Percentiles rank a stretch among this genome's conserved stretches.
These are phyloP conservation scores for Nothomitra cinnamomea DNA, from an alignment of 2,329 filamentous ascomycete species.

Conservation along the genomic window DNA sequence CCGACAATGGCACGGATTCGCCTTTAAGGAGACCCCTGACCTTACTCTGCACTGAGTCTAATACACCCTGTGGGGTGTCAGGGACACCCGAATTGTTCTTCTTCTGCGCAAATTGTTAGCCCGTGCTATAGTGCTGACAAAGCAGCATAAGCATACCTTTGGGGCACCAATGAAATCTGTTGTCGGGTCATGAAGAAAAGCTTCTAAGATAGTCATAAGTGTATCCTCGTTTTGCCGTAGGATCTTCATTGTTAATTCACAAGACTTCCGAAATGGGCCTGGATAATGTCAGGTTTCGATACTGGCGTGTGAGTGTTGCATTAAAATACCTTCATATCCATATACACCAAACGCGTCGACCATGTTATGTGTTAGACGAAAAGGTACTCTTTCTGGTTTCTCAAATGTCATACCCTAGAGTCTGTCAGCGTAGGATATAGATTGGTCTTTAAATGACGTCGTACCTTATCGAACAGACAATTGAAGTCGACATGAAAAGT, in stretches of 20 bases:
- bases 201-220: conserved; percentile 91
- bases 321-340: conserved; percentile 52
- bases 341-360: conserved; percentile 91
- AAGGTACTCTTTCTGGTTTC: conserved; percentile 87
- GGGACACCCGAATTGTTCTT: conserved; percentile 30
- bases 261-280: conserved; percentile 74
- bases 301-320: not conserved
- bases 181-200: conserved; percentile 92
- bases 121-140: conserved; percentile 23
- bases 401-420: conserved; percentile 64
- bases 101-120: conserved; percentile 28
- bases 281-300: not conserved
- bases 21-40: conserved; percentile 67
- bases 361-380: conserved; percentile 97
- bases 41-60: conserved; percentile 79
- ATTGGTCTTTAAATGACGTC: not conserved
- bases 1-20: conserved; percentile 81
- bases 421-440: conserved; percentile 5
- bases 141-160: conserved; percentile 25
- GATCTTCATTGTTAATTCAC: conserved; percentile 71
- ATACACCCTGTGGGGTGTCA: conserved; percentile 58
- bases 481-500: conserved; percentile 99
- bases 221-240: conserved; percentile 88
- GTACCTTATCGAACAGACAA: conserved; percentile 83
- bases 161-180: conserved; percentile 69